Evolutionary conservation across 2,329 filamentous ascomycete species (phyloP).

Genomic region (Mariannaea elegans): DNA sequence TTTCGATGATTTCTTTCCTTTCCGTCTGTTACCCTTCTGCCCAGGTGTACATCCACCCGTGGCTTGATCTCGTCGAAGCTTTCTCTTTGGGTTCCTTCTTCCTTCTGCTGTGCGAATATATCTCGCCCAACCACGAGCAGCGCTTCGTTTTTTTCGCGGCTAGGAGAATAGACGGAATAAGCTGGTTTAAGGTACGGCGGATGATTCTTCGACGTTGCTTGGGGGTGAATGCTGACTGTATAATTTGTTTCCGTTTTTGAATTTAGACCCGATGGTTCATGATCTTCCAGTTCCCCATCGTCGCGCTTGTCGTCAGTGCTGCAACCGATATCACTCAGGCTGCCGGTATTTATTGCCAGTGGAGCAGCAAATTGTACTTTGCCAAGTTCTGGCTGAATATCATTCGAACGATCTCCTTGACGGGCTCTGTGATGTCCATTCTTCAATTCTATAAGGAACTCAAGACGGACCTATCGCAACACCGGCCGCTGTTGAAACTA

Average conservation of each 20-base stretch:
- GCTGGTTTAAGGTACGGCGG: slow-evolving; percentile 24
- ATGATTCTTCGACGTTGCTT: too few species aligned
- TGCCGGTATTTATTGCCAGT: slow-evolving; percentile 27
- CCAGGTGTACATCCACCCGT: slow-evolving; percentile 27
- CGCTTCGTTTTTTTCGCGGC: slow-evolving; percentile 32
- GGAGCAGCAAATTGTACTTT: slow-evolving; percentile 12
- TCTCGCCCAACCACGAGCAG: slow-evolving; percentile 23
- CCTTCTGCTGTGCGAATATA: slow-evolving; percentile 29
- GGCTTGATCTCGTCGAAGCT: slow-evolving; percentile 27
- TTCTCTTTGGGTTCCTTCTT: slow-evolving; percentile 31
- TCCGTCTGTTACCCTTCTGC: slow-evolving; percentile 19
- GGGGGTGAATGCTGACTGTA: background rate
- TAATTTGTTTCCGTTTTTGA: too few species aligned
- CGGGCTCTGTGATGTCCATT: slow-evolving; percentile 20
- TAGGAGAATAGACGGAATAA: slow-evolving; percentile 20
- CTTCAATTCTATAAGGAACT: slow-evolving; percentile 29
- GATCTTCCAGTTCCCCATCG: slow-evolving; percentile 33
- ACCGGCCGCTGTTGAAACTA: slow-evolving; percentile 28
- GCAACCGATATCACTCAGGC: slow-evolving; percentile 27
- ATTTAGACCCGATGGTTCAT: slow-evolving; percentile 30
- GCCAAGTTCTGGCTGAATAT: slow-evolving; percentile 24
- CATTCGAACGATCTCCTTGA: slow-evolving; percentile 17
- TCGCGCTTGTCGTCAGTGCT: slow-evolving; percentile 12
- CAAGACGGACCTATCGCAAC: slow-evolving; percentile 27
- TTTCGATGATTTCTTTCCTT: slow-evolving; percentile 28